Evolutionary conservation across 768 basidiomycete species (phyloP).

Genomic region (Phylloporus arenicola): DNA sequence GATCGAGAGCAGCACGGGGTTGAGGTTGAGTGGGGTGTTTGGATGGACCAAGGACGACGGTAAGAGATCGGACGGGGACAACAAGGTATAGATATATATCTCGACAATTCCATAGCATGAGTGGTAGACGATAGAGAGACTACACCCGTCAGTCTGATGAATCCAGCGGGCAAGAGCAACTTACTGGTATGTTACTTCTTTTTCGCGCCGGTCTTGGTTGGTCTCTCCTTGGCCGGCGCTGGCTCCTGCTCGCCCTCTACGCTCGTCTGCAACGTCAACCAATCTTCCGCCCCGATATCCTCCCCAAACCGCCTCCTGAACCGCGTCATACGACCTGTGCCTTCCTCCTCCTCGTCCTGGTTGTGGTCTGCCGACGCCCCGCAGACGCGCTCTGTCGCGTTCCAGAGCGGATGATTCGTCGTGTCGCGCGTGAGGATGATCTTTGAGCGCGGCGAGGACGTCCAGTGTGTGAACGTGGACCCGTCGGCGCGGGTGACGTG

Average conservation of each 20-base stretch:
- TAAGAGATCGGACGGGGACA: slow-evolving; percentile 15
- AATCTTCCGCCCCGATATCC: slow-evolving; percentile 35
- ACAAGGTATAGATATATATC: slow-evolving; percentile 9
- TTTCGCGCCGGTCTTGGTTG: slow-evolving; percentile 11
- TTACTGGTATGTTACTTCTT: slow-evolving; percentile 11
- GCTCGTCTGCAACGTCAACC: slow-evolving; percentile 23
- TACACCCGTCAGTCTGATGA: not conserved
- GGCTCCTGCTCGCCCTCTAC: slow-evolving; percentile 27
- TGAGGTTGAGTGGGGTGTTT: slow-evolving; percentile 61
- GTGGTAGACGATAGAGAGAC: not conserved
- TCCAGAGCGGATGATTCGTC: slow-evolving; percentile 86
- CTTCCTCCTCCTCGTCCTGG: slow-evolving; percentile 62
- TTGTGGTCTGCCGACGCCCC: slow-evolving; percentile 41
- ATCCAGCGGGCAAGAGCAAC: not conserved
- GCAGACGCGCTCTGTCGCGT: slow-evolving; percentile 52
- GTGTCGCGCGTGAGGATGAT: slow-evolving; percentile 81
- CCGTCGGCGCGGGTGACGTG: slow-evolving; percentile 84
- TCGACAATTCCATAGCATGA: not conserved
- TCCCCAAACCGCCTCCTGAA: slow-evolving; percentile 72
- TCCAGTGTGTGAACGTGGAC: slow-evolving; percentile 81
- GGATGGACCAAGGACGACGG: slow-evolving; percentile 33
- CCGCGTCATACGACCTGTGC: slow-evolving; percentile 73
- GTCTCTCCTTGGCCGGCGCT: slow-evolving; percentile 19
- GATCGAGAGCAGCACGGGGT: slow-evolving; percentile 65
- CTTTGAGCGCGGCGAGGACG: slow-evolving; percentile 76